A percentile compares a stretch with the other conserved stretches of the same genome.
These are phyloP conservation scores for Ciborinia camelliae DNA, from an alignment of 2,329 filamentous ascomycete genomes.

Conservation along the genomic window DNA sequence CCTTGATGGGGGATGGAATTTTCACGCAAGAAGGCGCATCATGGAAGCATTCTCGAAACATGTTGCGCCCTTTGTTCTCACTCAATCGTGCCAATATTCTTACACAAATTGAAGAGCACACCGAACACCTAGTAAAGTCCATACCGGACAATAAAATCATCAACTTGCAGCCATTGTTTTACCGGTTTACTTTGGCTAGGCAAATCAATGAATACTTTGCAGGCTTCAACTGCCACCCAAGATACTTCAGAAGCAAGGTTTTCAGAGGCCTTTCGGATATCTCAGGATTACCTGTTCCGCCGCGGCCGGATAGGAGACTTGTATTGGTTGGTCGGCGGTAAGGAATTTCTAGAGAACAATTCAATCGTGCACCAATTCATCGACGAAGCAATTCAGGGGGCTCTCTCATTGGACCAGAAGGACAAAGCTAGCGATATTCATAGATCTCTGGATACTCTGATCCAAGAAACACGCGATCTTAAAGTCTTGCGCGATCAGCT, in stretches of 20 bases:
- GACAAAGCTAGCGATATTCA: no score
- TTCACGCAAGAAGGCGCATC: background rate
- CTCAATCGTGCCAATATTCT: background rate
- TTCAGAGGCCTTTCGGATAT: conserved; percentile 40
- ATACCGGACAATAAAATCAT: conserved; percentile 20
- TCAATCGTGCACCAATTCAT: conserved; percentile 27
- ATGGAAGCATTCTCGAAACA: background rate
- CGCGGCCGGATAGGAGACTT: conserved; percentile 30
- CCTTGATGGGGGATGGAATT: background rate
- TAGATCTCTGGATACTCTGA: no score
- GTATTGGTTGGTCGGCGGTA: conserved; percentile 19
- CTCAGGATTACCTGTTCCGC: conserved; percentile 36
- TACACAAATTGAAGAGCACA: background rate
- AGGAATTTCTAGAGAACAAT: conserved; percentile 26
- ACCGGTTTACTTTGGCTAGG: conserved; percentile 52
- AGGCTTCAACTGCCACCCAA: conserved; percentile 37
- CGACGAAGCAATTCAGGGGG: conserved; percentile 40
- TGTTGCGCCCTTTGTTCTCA: background rate
- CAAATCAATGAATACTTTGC: conserved; percentile 57
- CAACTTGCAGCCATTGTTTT: conserved; percentile 43
- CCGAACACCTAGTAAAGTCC: background rate
- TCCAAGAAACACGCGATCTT: conserved; percentile 39
- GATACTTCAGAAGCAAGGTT: conserved; percentile 31
- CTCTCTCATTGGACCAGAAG: no score
- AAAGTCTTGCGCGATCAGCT: conserved; percentile 35